Evolutionary conservation across 2,329 filamentous ascomycete species (phyloP), one percentile per base, ranked within the genome.

Genomic region (Sclerotinia subarctica): DNA sequence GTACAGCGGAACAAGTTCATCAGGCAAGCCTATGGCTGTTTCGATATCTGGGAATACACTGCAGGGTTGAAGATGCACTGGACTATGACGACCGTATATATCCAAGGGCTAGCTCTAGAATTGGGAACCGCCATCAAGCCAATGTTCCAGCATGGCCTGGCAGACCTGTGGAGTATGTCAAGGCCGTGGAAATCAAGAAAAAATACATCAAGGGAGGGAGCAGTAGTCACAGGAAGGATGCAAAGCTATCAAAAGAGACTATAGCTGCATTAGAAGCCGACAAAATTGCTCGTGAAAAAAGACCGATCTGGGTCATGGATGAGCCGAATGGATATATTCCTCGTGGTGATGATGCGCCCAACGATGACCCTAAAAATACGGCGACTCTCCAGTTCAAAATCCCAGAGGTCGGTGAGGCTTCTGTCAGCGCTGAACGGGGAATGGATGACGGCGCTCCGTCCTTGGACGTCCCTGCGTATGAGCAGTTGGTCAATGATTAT

Each of bases 71-170:
- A 78, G 95, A 99, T 80, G 95, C 93, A 0, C 83, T 99, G 42
- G 95, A 99, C 78, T 96, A 97, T 77, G 95, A 99, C 76, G 95
- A 99, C 78, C 90, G 95, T 72, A 98, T 99, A 72, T 98, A 98
- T 77, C 95, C 95, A 11, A 90, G 95, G 72, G 94, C 95, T 21
- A 96, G 94, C 77, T 98, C 95, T 67, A 90, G 95, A 49, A 83
- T 98, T 49, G 95, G 95, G 10, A 92, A 93, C 13, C 88, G 93
- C 67, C 93, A 98, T 78, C 95, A 99, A 81, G 94, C 95, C 5
- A 90, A 88, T 73, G 91, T 97, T 46, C 83, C 86, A 60, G 84
- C 91, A 7, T 99, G 95, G 95, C 90, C 90, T 67, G 95, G 94
- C 6, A 88, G 88, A 66, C 89, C 93, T 0, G 89, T 98, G n/a